Evolutionary conservation across 192 early-diverging fungal genomes (phyloP), one percentile per base, ranked within the genome.

Genomic region (Tieghemiomyces parasiticus): DNA sequence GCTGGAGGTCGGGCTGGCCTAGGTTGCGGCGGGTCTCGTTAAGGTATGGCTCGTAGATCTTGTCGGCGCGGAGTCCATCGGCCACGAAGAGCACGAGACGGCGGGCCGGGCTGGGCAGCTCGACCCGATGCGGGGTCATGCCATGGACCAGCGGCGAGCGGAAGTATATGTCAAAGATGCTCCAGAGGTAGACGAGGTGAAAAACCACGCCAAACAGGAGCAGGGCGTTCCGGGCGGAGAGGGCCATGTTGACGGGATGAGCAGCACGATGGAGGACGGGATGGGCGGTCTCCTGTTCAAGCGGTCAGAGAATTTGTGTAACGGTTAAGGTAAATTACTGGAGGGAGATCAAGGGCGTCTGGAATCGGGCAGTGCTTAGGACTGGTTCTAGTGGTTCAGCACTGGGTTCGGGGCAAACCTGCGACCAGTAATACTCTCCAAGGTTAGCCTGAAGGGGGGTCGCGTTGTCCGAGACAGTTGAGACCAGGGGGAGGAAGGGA

Each of bases 101-200:
- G 68, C 82, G 79, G 31, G 94, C 94, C 2, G 92, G 91, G 42
- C 90, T 69, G 33, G 76, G 66, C 20, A 76, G 60, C 47, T 76
- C 78, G 45, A 88, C 84, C 29, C 72, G 68, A 60, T 93, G 82
- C 32, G 86, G 90, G 19, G 78, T 83, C 94, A 97, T 97, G 61
- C 94, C 94, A 77, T 97, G 94, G 38, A 97, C 91, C 16, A 97
- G 73, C 51, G 94, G 94, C 20, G 94, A 95, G n/a, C 87, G 87
- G 71, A 97, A 97, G 75, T 97, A 97, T 70, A 97, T 95, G 76
- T 97, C 94, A 64, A 97, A 97, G 58, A 97, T 97, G 67, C 85
- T 89, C 70, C 75, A 75, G 53, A 90, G 74, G 69, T 97, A 97
- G 42, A 90, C 74, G 34, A 92, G 64, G 74, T 97, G 94, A 75